Evolutionary conservation across 345 rosid species (phyloP), one percentile per base, ranked within the genome.

Genomic region (Raphanus raphanistrum): DNA sequence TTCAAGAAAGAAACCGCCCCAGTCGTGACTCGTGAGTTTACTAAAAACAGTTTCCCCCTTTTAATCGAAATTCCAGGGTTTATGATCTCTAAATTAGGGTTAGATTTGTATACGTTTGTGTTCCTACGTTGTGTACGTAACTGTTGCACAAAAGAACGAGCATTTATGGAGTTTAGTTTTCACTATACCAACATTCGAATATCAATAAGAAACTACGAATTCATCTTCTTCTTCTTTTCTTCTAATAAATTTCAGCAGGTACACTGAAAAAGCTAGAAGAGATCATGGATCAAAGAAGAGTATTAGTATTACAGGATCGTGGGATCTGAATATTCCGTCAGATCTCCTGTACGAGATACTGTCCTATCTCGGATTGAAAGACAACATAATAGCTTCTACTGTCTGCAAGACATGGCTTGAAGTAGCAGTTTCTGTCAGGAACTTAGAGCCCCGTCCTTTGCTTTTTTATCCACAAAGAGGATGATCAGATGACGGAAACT

Each of bases 341-440:
- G 61, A 55, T 8, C 61, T 57, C 13, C 29, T 48, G 54, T 21
- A n/a, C 13, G 62, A 31, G 15, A 68, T 68, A 31, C n/a, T 68
- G 10, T 69, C 63, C 45, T 29, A 15, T 26, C 15, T 52, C 11
- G 45, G 62, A 16, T 17, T 17, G 32, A 52, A 52, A 69, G 16
- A 7, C 11, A 52, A 52, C 29, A 54, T 54, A 52, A 15, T 10
- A 10, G 73, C 73, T 69, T 69, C 73, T 2, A 1, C 6, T 54
- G 63, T 69, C 29, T 69, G 48, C 73, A 69, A 69, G 48, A 11
- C 63, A 54, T 69, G 63, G 63, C 2, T n/a, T 55, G 21, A 69
- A 54, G 15, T 41, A 54, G 48, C 31, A 10, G 50, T 69, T 54
- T 17, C 17, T 17, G 63, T 69, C 17, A 54, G 17, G 16, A 65